These are phyloP conservation scores for Backusella liffmaniae DNA, from an alignment of 192 early-diverging fungal species.

Conservation along the genomic window DNA sequence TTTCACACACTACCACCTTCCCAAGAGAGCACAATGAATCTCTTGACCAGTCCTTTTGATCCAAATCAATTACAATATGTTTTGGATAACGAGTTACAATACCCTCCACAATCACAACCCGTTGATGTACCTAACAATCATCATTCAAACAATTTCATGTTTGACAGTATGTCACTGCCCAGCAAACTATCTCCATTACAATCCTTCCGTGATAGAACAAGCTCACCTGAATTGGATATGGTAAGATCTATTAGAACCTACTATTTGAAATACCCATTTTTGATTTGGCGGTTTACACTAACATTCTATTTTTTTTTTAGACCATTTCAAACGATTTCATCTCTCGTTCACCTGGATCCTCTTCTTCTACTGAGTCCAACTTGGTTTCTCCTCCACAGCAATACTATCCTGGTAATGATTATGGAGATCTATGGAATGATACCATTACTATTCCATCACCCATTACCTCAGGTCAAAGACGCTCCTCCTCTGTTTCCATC, in stretches of 20 bases:
- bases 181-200: neutral
- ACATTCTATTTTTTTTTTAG: neutral
- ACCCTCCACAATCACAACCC: neutral
- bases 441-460: neutral
- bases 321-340: conserved; percentile 5
- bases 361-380: conserved; percentile 12
- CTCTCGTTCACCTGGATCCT: conserved; percentile 9
- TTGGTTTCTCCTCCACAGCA: conserved; percentile 4
- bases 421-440: neutral
- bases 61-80: neutral
- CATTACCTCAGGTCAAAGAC: neutral
- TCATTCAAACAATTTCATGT: neutral
- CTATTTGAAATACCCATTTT: too few relatives aligned
- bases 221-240: neutral
- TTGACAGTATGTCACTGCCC: neutral
- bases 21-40: conserved; percentile 7
- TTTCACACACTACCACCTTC: neutral
- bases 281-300: neutral
- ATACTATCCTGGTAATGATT: neutral
- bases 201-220: neutral
- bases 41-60: neutral
- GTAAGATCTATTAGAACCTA: neutral
- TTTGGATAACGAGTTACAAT: neutral
- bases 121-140: neutral
- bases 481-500: conserved; percentile 15